A percentile compares a stretch with the other conserved stretches of the same genome.
Evolutionary conservation across 192 early-diverging fungal genomes (phyloP).

Genomic region (Backusella circina): DNA sequence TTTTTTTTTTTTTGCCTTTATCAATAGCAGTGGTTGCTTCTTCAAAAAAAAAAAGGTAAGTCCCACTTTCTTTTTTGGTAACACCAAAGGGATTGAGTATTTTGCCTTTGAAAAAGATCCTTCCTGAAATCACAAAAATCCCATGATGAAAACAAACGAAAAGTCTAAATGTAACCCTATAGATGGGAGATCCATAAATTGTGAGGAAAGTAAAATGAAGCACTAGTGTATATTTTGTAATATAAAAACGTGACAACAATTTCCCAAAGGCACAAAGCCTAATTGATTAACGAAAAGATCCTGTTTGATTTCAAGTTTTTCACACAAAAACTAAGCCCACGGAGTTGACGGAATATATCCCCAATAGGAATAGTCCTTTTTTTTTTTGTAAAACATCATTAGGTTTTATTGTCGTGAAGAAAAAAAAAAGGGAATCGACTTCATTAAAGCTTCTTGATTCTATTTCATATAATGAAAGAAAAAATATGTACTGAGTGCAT

Average conservation of each 20-base stretch:
- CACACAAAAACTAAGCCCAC: not conserved
- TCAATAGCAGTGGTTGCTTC: not conserved
- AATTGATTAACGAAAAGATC: not conserved
- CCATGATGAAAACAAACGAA: not conserved
- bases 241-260: not conserved
- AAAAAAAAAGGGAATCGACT: not conserved
- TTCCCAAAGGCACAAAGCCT: not conserved
- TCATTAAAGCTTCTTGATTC: not conserved
- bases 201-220: not conserved
- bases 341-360: not conserved
- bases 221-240: not conserved
- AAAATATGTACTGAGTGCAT: not conserved
- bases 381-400: not conserved
- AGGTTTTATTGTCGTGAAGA: not conserved
- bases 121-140: not conserved
- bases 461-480: not conserved
- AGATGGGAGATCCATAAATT: not conserved
- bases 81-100: not conserved
- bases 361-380: not conserved
- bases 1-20: not conserved
- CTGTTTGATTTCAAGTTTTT: not conserved
- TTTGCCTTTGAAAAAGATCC: not conserved
- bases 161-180: not conserved
- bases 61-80: not conserved
- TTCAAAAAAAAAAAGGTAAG: not conserved